Evolutionary conservation across 2,329 filamentous ascomycete species (phyloP).

Genomic region (Ceratocystis eucalypticola): DNA sequence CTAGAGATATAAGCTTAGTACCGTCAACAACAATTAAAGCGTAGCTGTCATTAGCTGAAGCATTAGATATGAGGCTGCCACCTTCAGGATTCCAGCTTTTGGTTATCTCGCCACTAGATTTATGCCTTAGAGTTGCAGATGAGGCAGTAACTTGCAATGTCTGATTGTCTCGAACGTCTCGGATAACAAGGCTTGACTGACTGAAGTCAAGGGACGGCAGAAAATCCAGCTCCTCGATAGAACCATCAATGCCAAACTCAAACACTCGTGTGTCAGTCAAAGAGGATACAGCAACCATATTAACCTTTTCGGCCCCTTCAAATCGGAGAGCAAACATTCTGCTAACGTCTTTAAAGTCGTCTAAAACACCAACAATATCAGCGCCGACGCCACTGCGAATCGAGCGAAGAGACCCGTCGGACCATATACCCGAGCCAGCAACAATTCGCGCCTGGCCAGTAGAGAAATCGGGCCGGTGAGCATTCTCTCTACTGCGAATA

Average conservation of each 20-base stretch:
- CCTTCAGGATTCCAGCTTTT: constrained; percentile 41
- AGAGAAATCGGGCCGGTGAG: constrained; percentile 65
- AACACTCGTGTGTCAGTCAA: constrained; percentile 76
- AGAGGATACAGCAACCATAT: constrained; percentile 69
- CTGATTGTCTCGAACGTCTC: constrained; percentile 49
- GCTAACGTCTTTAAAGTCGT: constrained; percentile 60
- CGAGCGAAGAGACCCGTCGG: constrained; percentile 76
- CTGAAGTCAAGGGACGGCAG: constrained; percentile 59
- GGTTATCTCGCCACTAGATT: neutral
- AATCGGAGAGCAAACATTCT: constrained; percentile 57
- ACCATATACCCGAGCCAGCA: constrained; percentile 79
- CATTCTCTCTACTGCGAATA: constrained; percentile 51
- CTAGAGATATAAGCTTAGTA: constrained; percentile 54
- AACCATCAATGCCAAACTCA: constrained; percentile 56
- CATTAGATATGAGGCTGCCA: constrained; percentile 56
- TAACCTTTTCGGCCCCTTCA: constrained; percentile 36
- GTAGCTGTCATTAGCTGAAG: constrained; percentile 57
- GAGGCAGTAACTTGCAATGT: constrained; percentile 60
- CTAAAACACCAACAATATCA: constrained; percentile 71
- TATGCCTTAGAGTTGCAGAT: constrained; percentile 38
- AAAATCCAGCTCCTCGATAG: constrained; percentile 72
- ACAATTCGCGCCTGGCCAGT: constrained; percentile 90
- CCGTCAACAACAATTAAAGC: constrained; percentile 66
- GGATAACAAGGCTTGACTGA: constrained; percentile 47
- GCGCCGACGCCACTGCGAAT: constrained; percentile 88